Percentiles rank a stretch among this genome's conserved stretches.
Evolutionary conservation across 2,329 filamentous ascomycete genomes (phyloP).

Genomic region (Sphaerulina vaccinii): DNA sequence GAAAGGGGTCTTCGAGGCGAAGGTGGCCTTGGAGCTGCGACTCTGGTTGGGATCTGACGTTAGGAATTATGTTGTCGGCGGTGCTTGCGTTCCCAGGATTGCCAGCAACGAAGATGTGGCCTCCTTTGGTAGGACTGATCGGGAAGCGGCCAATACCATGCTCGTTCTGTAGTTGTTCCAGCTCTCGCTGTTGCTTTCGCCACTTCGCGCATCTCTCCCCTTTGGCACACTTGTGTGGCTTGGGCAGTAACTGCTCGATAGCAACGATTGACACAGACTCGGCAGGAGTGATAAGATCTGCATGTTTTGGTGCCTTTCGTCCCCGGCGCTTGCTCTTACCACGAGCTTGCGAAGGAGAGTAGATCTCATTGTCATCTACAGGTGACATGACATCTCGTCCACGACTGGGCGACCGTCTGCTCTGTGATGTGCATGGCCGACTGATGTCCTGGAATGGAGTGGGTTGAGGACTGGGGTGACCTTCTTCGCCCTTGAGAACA

Average conservation of each 20-base stretch:
- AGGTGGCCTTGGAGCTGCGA: slow-evolving; percentile 18
- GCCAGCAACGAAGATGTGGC: slow-evolving; percentile 73
- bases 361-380: slow-evolving; percentile 28
- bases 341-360: slow-evolving; percentile 37
- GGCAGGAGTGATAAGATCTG: slow-evolving; percentile 71
- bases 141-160: slow-evolving; percentile 57
- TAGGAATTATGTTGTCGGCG: slow-evolving; percentile 52
- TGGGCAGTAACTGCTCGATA: slow-evolving; percentile 84
- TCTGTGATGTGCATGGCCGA: slow-evolving; percentile 43
- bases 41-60: slow-evolving; percentile 43
- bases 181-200: slow-evolving; percentile 73
- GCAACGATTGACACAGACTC: slow-evolving; percentile 89
- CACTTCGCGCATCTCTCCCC: slow-evolving; percentile 83
- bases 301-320: slow-evolving; percentile 44
- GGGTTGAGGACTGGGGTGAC: slow-evolving; percentile 43
- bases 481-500: slow-evolving; percentile 55
- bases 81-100: slow-evolving; percentile 76
- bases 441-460: slow-evolving; percentile 51
- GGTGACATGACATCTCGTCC: slow-evolving; percentile 18
- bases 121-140: slow-evolving; percentile 59
- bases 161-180: slow-evolving; percentile 72
- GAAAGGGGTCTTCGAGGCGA: slow-evolving; percentile 40
- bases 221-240: slow-evolving; percentile 79
- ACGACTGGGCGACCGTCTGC: slow-evolving; percentile 28
- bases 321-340: slow-evolving; percentile 39